Evolutionary conservation across 1,284 basidiomycete species (phyloP), one percentile per base, ranked within the genome.

Genomic region (Tetrapyrgos nigripes): DNA sequence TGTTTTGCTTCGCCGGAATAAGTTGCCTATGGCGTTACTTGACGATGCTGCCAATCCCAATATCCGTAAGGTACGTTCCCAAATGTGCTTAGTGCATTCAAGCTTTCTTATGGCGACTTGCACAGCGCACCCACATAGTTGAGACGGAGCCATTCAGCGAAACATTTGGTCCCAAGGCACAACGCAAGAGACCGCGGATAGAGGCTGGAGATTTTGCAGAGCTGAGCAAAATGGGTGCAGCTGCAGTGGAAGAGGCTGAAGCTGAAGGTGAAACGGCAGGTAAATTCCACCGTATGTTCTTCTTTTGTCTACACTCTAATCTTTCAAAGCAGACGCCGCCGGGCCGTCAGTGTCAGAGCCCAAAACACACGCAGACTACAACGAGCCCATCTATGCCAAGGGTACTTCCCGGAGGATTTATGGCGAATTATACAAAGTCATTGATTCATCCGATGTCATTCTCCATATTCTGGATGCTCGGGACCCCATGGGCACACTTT

Each of bases 351-450:
- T 82, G n/a, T 63, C 77, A 23, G 82, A 85, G 61, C 76, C 81
- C 47, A 81, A 80, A 58, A 89, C 86, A 0, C 88, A 92, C 62
- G 88, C 90, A 1, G 89, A 92, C 66, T 82, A 84, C 67, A 87
- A 89, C 64, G 94, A 96, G 67, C 93, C 94, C 2, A 93, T 96
- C 62, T 96, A 94, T 69, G 87, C 90, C 58, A 96, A 97, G 74
- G 96, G 96, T 37, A 97, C 96, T 1, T 97, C 94, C 24, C 83
- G 91, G 47, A 88, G 97, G 56, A 99, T 99, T 64, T 99, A 98
- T 79, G 96, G 94, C 62, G 97, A 99, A 75, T 80, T 99, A 24
- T 99, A 99, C 85, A 99, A 99, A 76, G 97, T 99, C 65, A 96
- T 99, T 69, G 97, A 99, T 75, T 98, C 96, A 2, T 97, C 94